These are phyloP conservation scores for Lasiosphaeris hirsuta DNA, from an alignment of 495 filamentous ascomycete genomes.

Conservation along the genomic window DNA sequence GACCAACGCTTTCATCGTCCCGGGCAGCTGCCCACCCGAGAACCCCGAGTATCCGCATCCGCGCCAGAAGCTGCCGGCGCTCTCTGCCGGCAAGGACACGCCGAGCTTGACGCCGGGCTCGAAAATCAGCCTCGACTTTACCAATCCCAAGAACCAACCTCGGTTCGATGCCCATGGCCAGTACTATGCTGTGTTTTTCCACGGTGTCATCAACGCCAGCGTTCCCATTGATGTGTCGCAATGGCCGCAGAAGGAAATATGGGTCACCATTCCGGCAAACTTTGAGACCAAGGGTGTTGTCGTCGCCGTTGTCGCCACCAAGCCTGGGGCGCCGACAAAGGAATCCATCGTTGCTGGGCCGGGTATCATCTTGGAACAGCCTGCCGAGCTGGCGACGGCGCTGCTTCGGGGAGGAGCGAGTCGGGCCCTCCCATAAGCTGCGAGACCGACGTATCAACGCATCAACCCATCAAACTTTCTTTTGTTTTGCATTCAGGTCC, in stretches of 20 bases:
- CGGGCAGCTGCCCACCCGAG: conserved; percentile 44
- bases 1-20: conserved; percentile 48
- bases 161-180: conserved; percentile 31
- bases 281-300: conserved; percentile 51
- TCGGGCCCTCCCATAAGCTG: too few relatives aligned
- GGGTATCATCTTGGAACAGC: conserved; percentile 40
- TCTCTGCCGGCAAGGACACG: conserved; percentile 36
- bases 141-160: conserved; percentile 38
- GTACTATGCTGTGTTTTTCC: conserved; percentile 54
- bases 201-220: conserved; percentile 43
- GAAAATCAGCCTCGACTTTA: conserved; percentile 39
- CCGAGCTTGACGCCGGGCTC: conserved; percentile 43
- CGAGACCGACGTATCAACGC: too few relatives aligned
- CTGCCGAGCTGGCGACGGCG: conserved; percentile 17
- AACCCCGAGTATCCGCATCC: conserved; percentile 50
- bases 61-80: conserved; percentile 40
- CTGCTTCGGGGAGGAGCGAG: conserved; percentile 8
- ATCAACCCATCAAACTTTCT: too few relatives aligned
- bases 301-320: conserved; percentile 43
- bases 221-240: conserved; percentile 40
- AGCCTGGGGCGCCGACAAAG: conserved; percentile 43
- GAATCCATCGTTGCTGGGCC: conserved; percentile 41
- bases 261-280: conserved; percentile 39
- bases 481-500: too few relatives aligned
- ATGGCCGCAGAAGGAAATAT: conserved; percentile 30